Evolutionary conservation across 2,329 filamentous ascomycete species (phyloP).

Genomic region (Fusarium verrucosum): DNA sequence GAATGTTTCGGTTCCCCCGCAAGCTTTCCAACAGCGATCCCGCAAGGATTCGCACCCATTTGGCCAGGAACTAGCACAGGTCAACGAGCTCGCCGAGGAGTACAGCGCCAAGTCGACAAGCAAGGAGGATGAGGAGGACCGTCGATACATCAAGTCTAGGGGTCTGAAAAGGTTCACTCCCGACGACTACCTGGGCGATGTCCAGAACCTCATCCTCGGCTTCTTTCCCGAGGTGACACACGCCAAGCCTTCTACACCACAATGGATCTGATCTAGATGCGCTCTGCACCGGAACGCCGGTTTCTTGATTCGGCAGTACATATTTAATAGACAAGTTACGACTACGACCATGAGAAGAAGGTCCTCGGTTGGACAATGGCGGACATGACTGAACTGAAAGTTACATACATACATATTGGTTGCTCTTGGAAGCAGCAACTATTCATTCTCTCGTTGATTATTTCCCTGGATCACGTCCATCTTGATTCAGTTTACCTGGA

Average conservation of each 20-base stretch:
- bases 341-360: slow-evolving; percentile 40
- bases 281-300: slow-evolving; percentile 21
- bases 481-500: slow-evolving; percentile 17
- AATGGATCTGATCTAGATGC: slow-evolving; percentile 66
- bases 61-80: slow-evolving; percentile 87
- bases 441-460: slow-evolving; percentile 28
- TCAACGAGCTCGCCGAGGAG: slow-evolving; percentile 93
- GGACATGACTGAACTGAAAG: slow-evolving; percentile 21
- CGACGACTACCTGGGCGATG: slow-evolving; percentile 84
- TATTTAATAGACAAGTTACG: slow-evolving; percentile 46
- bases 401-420: slow-evolving; percentile 23
- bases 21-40: slow-evolving; percentile 50
- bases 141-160: slow-evolving; percentile 72
- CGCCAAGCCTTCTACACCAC: slow-evolving; percentile 47
- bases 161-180: slow-evolving; percentile 79
- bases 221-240: slow-evolving; percentile 61
- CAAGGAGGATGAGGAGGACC: slow-evolving; percentile 71
- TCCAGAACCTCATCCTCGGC: slow-evolving; percentile 72
- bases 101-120: slow-evolving; percentile 71
- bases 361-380: slow-evolving; percentile 30
- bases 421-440: slow-evolving; percentile 23
- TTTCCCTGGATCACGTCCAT: slow-evolving; percentile 28
- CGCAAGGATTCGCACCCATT: slow-evolving; percentile 73
- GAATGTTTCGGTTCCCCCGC: slow-evolving; percentile 45
- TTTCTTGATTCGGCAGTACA: slow-evolving; percentile 46